Conservation (phyloP, 2,329 filamentous ascomycete genomes). For the Shiraia sp. region DNA sequence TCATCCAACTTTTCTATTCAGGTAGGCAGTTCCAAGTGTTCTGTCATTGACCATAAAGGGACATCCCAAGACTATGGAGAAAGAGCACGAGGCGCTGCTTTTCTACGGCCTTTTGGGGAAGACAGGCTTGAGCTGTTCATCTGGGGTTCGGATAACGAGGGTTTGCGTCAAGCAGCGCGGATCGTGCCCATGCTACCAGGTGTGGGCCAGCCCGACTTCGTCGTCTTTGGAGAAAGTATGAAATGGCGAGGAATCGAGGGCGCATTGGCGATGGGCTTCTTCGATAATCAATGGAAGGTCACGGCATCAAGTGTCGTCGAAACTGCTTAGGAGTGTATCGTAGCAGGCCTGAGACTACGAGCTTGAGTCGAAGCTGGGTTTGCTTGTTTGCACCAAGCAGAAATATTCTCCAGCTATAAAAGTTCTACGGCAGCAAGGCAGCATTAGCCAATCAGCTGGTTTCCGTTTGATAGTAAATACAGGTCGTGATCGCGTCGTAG, state of each 20-base stretch:
- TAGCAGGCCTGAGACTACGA: neutral
- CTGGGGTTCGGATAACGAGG: conserved; percentile 57
- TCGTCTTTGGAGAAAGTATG: conserved; percentile 53
- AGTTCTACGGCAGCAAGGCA: too few species aligned
- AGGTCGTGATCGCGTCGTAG: conserved; percentile 3
- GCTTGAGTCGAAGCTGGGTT: conserved; percentile 1
- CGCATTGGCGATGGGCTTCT: conserved; percentile 58
- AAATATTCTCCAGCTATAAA: too few species aligned
- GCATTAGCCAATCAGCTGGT: neutral
- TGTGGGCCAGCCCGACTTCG: conserved; percentile 61
- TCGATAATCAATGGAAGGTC: conserved; percentile 59
- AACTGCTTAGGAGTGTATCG: conserved; percentile 1
- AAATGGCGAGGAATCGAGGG: conserved; percentile 58
- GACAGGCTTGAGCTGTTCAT: conserved; percentile 59
- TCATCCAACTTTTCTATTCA: conserved; percentile 37
- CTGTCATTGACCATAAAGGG: conserved; percentile 26
- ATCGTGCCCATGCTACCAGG: conserved; percentile 61
- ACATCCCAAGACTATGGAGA: conserved; percentile 26
- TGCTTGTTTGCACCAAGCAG: too few species aligned
- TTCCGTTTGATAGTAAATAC: conserved; percentile 12
- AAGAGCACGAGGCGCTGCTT: conserved; percentile 54
- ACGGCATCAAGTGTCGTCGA: conserved; percentile 50
- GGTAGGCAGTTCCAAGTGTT: conserved; percentile 16
- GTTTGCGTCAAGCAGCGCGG: conserved; percentile 55
- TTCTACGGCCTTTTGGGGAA: conserved; percentile 53